A percentile compares a stretch with the other conserved stretches of the same genome.
Conservation (phyloP, 2,329 filamentous ascomycete genomes). For the Xylariaceae sp. region DNA sequence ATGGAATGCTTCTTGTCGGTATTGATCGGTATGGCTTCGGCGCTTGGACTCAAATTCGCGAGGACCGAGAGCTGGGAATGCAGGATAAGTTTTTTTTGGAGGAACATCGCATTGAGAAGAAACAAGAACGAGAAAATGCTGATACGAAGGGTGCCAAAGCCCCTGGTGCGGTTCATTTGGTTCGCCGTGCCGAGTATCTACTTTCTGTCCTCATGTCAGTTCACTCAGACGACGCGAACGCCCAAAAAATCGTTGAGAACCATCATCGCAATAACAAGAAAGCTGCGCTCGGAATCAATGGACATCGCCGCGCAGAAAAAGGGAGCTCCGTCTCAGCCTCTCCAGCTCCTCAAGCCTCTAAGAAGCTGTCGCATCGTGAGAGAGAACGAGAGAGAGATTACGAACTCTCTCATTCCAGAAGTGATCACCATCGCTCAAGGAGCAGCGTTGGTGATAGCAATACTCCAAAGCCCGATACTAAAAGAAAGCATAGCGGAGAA, state of each 20-base stretch:
- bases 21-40: constrained; percentile 95
- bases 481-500: constrained; percentile 65
- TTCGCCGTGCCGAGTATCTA: constrained; percentile 92
- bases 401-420: constrained; percentile 47
- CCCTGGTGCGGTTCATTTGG: constrained; percentile 95
- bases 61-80: constrained; percentile 86
- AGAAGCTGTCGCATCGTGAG: constrained; percentile 55
- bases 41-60: constrained; percentile 92
- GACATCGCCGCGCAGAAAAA: constrained; percentile 65
- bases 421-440: constrained; percentile 57
- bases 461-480: constrained; percentile 59
- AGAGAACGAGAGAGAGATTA: constrained; percentile 55
- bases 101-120: constrained; percentile 97
- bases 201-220: constrained; percentile 91
- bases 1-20: constrained; percentile 95
- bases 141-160: constrained; percentile 86
- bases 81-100: constrained; percentile 93
- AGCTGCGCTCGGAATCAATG: constrained; percentile 57
- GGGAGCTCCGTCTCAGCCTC: constrained; percentile 71
- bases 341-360: constrained; percentile 64
- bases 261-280: constrained; percentile 97
- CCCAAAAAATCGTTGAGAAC: constrained; percentile 84
- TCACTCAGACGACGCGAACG: constrained; percentile 76
- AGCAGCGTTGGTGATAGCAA: constrained; percentile 58
- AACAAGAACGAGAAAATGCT: constrained; percentile 83